Conservation (phyloP, 169 alveolate genomes). For the Eimeria necatrix region DNA sequence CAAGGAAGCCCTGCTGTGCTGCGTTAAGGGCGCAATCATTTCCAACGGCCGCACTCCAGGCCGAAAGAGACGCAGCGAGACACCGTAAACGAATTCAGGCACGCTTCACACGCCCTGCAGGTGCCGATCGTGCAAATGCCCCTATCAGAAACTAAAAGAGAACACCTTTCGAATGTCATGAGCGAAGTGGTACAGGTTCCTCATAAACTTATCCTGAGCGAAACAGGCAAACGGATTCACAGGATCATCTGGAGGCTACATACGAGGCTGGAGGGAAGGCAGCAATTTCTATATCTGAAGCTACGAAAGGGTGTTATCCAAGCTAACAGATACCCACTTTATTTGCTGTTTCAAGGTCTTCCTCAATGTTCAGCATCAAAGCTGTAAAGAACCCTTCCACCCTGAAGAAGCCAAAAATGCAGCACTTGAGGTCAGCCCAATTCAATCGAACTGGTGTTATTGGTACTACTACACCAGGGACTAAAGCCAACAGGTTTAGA, state of each 20-base stretch:
- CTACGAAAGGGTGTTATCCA: no score
- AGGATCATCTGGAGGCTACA: no score
- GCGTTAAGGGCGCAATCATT: slow-evolving; percentile 53
- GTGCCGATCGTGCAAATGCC: slow-evolving; percentile 43
- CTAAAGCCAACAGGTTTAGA: neutral
- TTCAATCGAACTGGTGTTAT: neutral
- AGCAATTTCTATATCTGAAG: no score
- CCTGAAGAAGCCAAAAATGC: slow-evolving; percentile 10
- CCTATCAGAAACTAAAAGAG: slow-evolving; percentile 56
- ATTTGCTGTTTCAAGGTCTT: slow-evolving; percentile 75
- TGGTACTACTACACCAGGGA: neutral
- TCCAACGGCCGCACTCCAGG: slow-evolving; percentile 51
- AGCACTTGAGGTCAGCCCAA: neutral
- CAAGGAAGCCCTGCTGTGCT: slow-evolving; percentile 45
- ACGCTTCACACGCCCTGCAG: slow-evolving; percentile 20
- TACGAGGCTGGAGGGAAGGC: no score
- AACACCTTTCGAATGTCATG: slow-evolving; percentile 71
- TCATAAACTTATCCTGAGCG: slow-evolving; percentile 66
- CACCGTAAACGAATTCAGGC: slow-evolving; percentile 49
- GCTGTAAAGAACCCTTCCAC: slow-evolving; percentile 78
- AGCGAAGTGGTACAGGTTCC: slow-evolving; percentile 81
- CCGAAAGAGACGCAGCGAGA: slow-evolving; percentile 31
- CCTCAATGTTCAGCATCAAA: slow-evolving; percentile 82
- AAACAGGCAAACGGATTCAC: neutral
- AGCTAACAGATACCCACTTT: slow-evolving; percentile 64